A percentile compares a stretch with the other conserved stretches of the same genome.
phyloP scores from a whole-genome alignment of 805 yeast genomes.

The Candida easanensis region DNA sequence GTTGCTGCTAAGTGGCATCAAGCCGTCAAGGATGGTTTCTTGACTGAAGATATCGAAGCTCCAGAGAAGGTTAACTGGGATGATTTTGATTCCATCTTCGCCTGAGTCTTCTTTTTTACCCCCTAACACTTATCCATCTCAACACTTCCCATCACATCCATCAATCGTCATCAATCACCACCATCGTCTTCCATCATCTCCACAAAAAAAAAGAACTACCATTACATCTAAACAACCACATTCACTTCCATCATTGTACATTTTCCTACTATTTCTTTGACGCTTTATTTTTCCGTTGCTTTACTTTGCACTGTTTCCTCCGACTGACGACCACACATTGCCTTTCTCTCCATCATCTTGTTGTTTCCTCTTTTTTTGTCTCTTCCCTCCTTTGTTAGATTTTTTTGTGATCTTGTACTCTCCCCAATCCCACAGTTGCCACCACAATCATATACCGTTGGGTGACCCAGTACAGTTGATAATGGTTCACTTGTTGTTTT shows the following conservation, averaged over 20 bases:
- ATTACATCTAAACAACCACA: not conserved
- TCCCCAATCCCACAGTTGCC: not conserved
- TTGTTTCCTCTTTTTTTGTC: not conserved
- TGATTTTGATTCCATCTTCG: slow-evolving; percentile 55
- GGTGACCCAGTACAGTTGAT: slow-evolving; percentile 3
- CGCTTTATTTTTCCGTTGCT: not conserved
- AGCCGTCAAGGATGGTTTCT: slow-evolving; percentile 72
- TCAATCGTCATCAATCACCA: not conserved
- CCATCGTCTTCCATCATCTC: no score
- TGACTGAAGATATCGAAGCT: slow-evolving; percentile 71
- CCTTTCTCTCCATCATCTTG: not conserved
- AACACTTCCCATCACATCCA: not conserved
- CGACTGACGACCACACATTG: not conserved
- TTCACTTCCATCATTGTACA: slow-evolving; percentile 9
- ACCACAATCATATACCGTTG: slow-evolving; percentile 5
- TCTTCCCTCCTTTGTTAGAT: not conserved
- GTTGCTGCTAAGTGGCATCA: slow-evolving; percentile 65
- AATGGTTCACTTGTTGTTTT: not conserved
- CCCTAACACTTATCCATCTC: not conserved
- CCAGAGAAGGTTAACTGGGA: slow-evolving; percentile 78
- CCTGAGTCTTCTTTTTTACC: slow-evolving; percentile 4
- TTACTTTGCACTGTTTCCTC: slow-evolving; percentile 3
- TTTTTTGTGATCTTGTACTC: not conserved
- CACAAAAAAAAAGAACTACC: no score
- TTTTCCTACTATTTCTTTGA: not conserved